Evolutionary conservation across 2,329 filamentous ascomycete genomes (phyloP).

Genomic region (Xylariomycetidae sp.): DNA sequence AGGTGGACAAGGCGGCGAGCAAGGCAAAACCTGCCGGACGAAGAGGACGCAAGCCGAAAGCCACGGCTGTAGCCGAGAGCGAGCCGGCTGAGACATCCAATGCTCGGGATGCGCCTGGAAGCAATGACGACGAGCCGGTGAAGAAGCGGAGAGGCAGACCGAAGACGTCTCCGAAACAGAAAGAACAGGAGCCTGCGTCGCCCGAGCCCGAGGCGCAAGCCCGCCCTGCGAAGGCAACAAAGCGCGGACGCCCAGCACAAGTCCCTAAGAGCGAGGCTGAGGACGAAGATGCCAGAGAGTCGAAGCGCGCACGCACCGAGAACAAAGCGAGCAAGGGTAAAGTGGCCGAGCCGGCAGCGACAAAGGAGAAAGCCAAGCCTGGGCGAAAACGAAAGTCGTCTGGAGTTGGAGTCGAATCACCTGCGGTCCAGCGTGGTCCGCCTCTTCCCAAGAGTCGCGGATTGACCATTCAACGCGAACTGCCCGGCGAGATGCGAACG

Average conservation of each 20-base stretch:
- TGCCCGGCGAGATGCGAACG: conserved; percentile 45
- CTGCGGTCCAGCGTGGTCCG: conserved; percentile 45
- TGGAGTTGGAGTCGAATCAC: conserved; percentile 39
- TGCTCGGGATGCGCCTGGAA: conserved; percentile 5
- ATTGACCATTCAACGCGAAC: conserved; percentile 44
- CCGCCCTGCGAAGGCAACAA: conserved; percentile 11
- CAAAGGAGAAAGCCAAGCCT: conserved; percentile 24
- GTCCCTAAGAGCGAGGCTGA: conserved; percentile 12
- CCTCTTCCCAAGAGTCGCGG: conserved; percentile 50
- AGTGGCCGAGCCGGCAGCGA: conserved; percentile 14
- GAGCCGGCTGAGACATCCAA: conserved; percentile 11
- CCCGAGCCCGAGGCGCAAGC: conserved; percentile 6
- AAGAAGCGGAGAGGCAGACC: conserved; percentile 23
- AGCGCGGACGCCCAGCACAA: conserved; percentile 17
- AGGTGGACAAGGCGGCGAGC: conserved; percentile 17
- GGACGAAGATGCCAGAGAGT: conserved; percentile 13
- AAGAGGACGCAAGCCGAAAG: conserved; percentile 22
- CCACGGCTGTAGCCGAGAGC: conserved; percentile 14
- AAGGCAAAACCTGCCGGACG: conserved; percentile 15
- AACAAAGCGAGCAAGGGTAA: conserved; percentile 15
- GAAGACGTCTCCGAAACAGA: conserved; percentile 11
- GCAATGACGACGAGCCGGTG: conserved; percentile 14
- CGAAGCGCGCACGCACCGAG: conserved; percentile 21
- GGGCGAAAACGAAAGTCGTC: conserved; percentile 32
- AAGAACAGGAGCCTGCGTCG: conserved; percentile 1